Conservation (phyloP, 2,329 filamentous ascomycete species). For the Gliomastix tumulicola region DNA sequence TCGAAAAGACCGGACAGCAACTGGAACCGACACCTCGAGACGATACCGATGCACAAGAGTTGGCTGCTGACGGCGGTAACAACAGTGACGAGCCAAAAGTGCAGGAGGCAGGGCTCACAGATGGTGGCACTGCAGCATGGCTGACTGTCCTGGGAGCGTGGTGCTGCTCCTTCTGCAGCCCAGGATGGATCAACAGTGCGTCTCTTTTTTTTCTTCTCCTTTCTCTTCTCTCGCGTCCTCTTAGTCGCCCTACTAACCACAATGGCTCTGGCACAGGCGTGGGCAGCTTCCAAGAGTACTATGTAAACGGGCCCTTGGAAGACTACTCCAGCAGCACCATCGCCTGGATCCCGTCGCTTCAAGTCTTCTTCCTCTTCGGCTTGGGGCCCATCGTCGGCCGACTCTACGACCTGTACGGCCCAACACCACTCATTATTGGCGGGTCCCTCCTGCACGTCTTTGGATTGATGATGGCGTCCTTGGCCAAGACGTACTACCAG, state of each 20-base stretch:
- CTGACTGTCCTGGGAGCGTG: slow-evolving; percentile 29
- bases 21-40: no score
- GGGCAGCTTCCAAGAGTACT: slow-evolving; percentile 38
- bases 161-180: slow-evolving; percentile 31
- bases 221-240: no score
- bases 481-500: slow-evolving; percentile 40
- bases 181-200: slow-evolving; percentile 26
- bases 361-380: slow-evolving; percentile 33
- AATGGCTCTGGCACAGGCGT: slow-evolving; percentile 10
- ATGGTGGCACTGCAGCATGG: slow-evolving; percentile 26
- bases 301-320: slow-evolving; percentile 34
- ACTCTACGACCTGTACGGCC: slow-evolving; percentile 37
- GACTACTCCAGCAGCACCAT: slow-evolving; percentile 39
- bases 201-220: no score
- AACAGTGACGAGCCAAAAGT: no score
- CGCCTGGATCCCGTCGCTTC: slow-evolving; percentile 36
- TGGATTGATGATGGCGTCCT: slow-evolving; percentile 37
- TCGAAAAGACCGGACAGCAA: no score
- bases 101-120: no score
- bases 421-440: slow-evolving; percentile 27
- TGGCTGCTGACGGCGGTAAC: no score
- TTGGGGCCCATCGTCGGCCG: slow-evolving; percentile 26
- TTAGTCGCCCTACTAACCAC: background rate
- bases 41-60: no score
- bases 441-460: slow-evolving; percentile 35